Base-by-base conservation (phyloP, 371 early-diverging fungal genomes). In the Fennellomyces sp. region DNA sequence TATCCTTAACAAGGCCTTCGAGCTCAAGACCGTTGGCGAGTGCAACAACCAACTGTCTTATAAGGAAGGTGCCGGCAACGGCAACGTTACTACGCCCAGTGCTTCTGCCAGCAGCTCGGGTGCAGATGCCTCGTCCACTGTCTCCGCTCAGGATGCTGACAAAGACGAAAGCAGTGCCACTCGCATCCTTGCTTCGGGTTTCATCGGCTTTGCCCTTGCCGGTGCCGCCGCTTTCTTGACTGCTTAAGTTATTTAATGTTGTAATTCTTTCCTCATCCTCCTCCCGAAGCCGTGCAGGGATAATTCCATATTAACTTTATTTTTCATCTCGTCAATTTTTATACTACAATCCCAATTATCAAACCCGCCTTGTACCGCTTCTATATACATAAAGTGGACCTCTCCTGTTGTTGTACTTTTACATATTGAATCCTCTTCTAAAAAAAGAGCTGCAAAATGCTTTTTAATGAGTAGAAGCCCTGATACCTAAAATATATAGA, bases 1-100 rank as follows among this genome's bases (percentile, higher is more conserved):
- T 26, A 64, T 53, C 28, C 61, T 76, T n/a, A 50, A 70, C 60
- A 63, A 70, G 39, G 76, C 74, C 13, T 81, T 66, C 41, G 66
- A 68, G 3, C 73, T 77, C 3, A 66, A 69, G 19, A 68, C 78
- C 3, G 76, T 81, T 21, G 76, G 75, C 39, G 52, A 72, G 38
- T 80, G 80, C 62, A 57, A 61, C 35, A 75, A 73, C 51, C 66
- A 70, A n/a, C 26, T 59, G 30, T 64, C 72, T 2, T 77, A 77
- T 53, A 76, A 75, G 58, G 75, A 79, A 70, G 55, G 57, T 29
- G 29, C 39, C 7, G 47, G 47, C n/a, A 36, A 36, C 28, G 26
- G 21, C 21, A 54, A 54, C 27, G 39, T 2, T 17, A 38, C 39
- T n/a, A 5, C 26, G 28, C 55, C 55, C 4, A 27, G 21, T 26